phyloP scores from a whole-genome alignment of 345 rosid species.

The Salix udensis region DNA sequence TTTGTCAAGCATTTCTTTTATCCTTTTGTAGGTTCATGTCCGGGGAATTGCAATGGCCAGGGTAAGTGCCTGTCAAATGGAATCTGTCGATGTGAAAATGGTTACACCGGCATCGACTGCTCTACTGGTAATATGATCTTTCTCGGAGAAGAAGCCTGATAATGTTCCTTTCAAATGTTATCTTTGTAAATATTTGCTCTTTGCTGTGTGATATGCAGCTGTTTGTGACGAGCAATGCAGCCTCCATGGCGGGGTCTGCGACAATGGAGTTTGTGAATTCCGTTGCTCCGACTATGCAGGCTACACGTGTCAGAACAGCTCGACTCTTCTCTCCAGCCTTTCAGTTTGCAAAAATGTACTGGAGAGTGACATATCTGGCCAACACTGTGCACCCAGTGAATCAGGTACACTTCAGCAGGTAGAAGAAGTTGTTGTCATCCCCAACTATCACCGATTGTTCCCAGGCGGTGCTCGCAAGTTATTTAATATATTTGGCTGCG shows the following conservation, averaged over 20 bases:
- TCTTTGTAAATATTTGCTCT: conserved; percentile 4
- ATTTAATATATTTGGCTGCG: conserved; percentile 69
- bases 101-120: conserved; percentile 90
- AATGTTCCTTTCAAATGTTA: neutral
- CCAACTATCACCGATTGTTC: conserved; percentile 83
- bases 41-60: conserved; percentile 65
- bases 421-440: conserved; percentile 95
- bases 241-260: conserved; percentile 99
- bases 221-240: conserved; percentile 98
- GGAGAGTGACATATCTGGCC: conserved; percentile 66
- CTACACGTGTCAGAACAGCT: conserved; percentile 94
- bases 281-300: conserved; percentile 99
- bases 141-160: neutral
- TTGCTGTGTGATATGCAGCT: conserved; percentile 46
- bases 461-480: conserved; percentile 86
- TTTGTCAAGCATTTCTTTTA: neutral
- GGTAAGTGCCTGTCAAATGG: conserved; percentile 83
- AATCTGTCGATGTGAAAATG: conserved; percentile 64
- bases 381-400: conserved; percentile 96
- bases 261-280: conserved; percentile 95
- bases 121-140: conserved; percentile 65
- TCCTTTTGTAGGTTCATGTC: conserved; percentile 69
- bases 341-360: conserved; percentile 82
- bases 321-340: conserved; percentile 71
- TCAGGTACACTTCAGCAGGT: conserved; percentile 87